Evolutionary conservation across 2,329 filamentous ascomycete genomes (phyloP), one percentile per base, ranked within the genome.

Genomic region (Talaromyces rugulosus): DNA sequence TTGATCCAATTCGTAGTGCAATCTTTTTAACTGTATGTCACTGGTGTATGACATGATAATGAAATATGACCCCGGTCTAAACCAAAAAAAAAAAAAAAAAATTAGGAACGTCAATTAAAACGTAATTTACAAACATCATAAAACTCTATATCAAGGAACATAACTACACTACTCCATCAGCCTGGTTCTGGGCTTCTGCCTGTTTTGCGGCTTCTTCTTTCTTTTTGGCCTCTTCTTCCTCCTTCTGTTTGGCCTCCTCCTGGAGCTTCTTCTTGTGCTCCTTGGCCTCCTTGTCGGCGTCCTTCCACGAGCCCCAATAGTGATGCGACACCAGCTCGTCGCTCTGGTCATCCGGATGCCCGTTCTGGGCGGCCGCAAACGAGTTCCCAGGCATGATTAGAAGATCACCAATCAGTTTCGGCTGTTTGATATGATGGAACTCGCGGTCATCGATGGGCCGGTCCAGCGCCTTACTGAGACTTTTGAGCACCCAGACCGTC

Each of bases 301-400:
- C 55, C 54, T 64, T 64, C 63, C 63, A 64, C 28, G 63, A 60
- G 16, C 63, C 63, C 27, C 50, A 56, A 58, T 64, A 63, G 31
- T 63, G 63, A 52, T 64, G 63, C 34, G 61, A 52, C 16, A 64
- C 63, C 12, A 64, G 61, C 7, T 14, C 53, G 33, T 52, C 51
- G 5, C 63, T 61, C 40, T 63, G 54, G 9, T 70, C 65, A 0
- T 56, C 62, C 0, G 65, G 69, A 27, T 64, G 61, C 12, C 65
- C 65, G 28, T 69, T 69, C 59, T 70, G 66, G n/a, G 51, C 12
- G 3, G 66, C 68, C 18, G 69, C 69, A 56, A 72, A 72, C 8
- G 69, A 62, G 44, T 63, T 63, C 0, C 67, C 67, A 0, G 68
- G 70, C 67, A 71, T 67, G 44, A 71, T 63, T 14, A 72, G 47